phyloP scores from a whole-genome alignment of 306 rosid species.

The Malus fusca region DNA sequence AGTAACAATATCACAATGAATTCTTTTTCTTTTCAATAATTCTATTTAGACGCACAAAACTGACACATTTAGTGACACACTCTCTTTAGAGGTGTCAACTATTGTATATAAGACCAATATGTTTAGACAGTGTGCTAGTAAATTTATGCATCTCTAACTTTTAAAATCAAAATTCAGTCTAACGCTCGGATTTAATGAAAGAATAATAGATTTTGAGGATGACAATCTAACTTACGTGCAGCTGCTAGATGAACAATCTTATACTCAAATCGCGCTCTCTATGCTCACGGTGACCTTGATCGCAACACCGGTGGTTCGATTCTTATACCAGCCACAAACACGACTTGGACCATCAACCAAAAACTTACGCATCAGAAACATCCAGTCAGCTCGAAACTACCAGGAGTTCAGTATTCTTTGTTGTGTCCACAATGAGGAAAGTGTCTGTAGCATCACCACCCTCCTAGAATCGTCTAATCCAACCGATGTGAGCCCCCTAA shows the following conservation, averaged over 20 bases:
- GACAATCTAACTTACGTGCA: conserved; percentile 4
- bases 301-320: conserved; percentile 12
- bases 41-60: too few relatives aligned
- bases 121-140: too few relatives aligned
- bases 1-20: conserved; percentile 1
- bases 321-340: conserved; percentile 3
- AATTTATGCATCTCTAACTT: neutral
- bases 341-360: neutral
- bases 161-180: too few relatives aligned
- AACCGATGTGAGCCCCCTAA: conserved; percentile 19
- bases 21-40: neutral
- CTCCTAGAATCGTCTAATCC: conserved; percentile 45
- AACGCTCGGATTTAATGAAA: too few relatives aligned
- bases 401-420: conserved; percentile 24
- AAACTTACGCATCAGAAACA: neutral
- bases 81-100: too few relatives aligned
- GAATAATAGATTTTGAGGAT: neutral
- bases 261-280: conserved; percentile 14
- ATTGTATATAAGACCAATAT: too few relatives aligned
- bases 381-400: conserved; percentile 19
- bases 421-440: conserved; percentile 43
- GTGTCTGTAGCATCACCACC: conserved; percentile 29
- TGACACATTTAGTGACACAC: too few relatives aligned
- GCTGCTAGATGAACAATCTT: conserved; percentile 21
- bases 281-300: conserved; percentile 10